phyloP scores from a whole-genome alignment of 1,284 basidiomycete species.

The Cryptococcus sp. region DNA sequence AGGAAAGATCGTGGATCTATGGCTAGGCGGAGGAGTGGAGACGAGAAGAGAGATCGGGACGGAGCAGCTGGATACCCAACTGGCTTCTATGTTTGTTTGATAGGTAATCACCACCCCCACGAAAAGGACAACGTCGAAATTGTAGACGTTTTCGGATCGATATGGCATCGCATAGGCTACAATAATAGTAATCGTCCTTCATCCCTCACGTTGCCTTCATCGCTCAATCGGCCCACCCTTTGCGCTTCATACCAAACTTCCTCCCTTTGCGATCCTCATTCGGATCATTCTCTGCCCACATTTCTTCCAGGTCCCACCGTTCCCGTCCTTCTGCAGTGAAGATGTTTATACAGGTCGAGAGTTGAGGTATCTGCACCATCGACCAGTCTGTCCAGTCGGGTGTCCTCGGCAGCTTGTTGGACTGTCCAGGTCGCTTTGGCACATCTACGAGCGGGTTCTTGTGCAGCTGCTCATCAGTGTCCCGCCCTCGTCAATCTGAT shows the following conservation, averaged over 20 bases:
- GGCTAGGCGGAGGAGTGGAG: too few relatives aligned
- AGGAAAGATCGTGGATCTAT: too few relatives aligned
- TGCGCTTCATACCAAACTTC: neutral
- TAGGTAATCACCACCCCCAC: too few relatives aligned
- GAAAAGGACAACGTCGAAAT: neutral
- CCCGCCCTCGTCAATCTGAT: neutral
- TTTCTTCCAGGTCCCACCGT: constrained; percentile 24
- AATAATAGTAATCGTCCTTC: too few relatives aligned
- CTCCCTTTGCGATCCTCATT: neutral
- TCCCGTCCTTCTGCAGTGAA: constrained; percentile 25
- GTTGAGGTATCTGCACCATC: constrained; percentile 17
- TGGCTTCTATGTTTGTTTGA: too few relatives aligned
- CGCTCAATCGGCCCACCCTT: neutral
- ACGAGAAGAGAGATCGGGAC: too few relatives aligned
- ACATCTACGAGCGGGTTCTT: constrained; percentile 7
- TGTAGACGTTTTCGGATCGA: neutral
- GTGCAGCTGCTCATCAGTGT: constrained; percentile 7
- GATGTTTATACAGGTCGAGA: constrained; percentile 21
- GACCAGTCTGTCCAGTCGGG: constrained; percentile 28
- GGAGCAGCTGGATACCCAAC: too few relatives aligned
- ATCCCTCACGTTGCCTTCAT: neutral
- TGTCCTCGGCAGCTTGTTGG: constrained; percentile 6
- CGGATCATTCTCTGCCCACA: constrained; percentile 12
- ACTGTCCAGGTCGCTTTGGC: neutral
- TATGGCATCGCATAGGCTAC: too few relatives aligned